Evolutionary conservation across 768 basidiomycete species (phyloP).

Genomic region (Boletus edulis): DNA sequence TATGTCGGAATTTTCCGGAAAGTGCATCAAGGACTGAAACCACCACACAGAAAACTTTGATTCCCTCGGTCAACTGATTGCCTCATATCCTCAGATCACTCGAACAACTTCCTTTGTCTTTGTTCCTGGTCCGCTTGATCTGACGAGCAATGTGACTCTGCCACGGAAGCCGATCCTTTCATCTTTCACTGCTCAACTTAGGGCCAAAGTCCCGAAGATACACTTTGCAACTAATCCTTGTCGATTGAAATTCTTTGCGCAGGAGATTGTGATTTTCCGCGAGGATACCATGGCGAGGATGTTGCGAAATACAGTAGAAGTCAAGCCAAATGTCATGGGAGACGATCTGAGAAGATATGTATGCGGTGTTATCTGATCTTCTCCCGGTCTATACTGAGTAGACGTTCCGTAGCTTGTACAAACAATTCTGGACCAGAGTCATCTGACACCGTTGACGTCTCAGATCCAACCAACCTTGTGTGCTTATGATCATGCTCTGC

Average conservation of each 20-base stretch:
- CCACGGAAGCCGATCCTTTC: slow-evolving; percentile 82
- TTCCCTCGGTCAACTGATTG: slow-evolving; percentile 78
- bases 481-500: slow-evolving; percentile 89
- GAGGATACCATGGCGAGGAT: slow-evolving; percentile 93
- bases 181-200: slow-evolving; percentile 67
- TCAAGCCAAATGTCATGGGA: slow-evolving; percentile 76
- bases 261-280: slow-evolving; percentile 92
- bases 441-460: slow-evolving; percentile 84
- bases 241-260: slow-evolving; percentile 90
- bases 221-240: slow-evolving; percentile 91
- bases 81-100: slow-evolving; percentile 74
- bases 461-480: slow-evolving; percentile 84
- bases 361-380: slow-evolving; percentile 29
- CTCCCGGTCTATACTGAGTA: background rate
- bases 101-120: slow-evolving; percentile 87
- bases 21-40: background rate
- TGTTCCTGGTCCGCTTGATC: slow-evolving; percentile 91
- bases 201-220: slow-evolving; percentile 70
- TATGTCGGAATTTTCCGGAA: slow-evolving; percentile 24
- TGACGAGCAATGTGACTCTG: slow-evolving; percentile 74
- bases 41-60: slow-evolving; percentile 79
- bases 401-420: slow-evolving; percentile 73
- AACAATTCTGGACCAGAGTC: slow-evolving; percentile 91
- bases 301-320: slow-evolving; percentile 86
- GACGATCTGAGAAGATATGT: slow-evolving; percentile 90